Base-by-base conservation (phyloP, 257 asterid species). In the Solanum sparsipilum region DNA sequence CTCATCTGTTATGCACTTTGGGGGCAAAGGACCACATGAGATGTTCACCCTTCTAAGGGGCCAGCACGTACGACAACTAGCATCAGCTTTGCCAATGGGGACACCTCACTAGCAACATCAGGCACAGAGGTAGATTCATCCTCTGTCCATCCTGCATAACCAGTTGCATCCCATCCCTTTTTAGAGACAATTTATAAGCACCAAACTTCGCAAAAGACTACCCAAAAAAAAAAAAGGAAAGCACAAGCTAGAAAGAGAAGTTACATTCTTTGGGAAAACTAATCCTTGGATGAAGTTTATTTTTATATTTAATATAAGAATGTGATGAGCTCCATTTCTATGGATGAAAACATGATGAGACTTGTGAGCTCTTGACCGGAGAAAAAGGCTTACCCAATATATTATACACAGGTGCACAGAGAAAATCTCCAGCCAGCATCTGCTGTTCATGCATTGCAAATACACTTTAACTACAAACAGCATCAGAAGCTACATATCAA, bases 401-500 rank as follows among this genome's bases (percentile, higher is more conserved):
- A 78, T 44, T 15, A 44, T 9, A 79, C 4, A 78, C 38, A 9
- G 36, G 38, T 25, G 67, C 84, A 44, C 67, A 78, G 10, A 44
- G 39, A 79, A 79, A 79, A 79, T 79, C 67, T 44, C 85, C 85
- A 79, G 85, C 65, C 85, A 79, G 85, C 27, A 44, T 79, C 67
- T 79, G 67, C 67, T 8, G 10, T 79, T 79, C 63, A 79, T 16
- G 85, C 85, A 79, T 44, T 31, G 67, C 67, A 79, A 79, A 44
- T 27, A 44, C 85, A 79, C 18, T n/a, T n/a, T 8, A 82, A 71
- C 38, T 72, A 88, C 72, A 85, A 44, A 85, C 86, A 86, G 90
- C 92, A 86, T 81, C 89, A 73, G 74, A 84, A 81, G 88, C 86
- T 87, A 44, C 90, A 86, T 63, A 10, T 75, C 83, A 35, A 73